Base-by-base conservation (phyloP, 2,329 filamentous ascomycete species). In the Sporothrix sp. region DNA sequence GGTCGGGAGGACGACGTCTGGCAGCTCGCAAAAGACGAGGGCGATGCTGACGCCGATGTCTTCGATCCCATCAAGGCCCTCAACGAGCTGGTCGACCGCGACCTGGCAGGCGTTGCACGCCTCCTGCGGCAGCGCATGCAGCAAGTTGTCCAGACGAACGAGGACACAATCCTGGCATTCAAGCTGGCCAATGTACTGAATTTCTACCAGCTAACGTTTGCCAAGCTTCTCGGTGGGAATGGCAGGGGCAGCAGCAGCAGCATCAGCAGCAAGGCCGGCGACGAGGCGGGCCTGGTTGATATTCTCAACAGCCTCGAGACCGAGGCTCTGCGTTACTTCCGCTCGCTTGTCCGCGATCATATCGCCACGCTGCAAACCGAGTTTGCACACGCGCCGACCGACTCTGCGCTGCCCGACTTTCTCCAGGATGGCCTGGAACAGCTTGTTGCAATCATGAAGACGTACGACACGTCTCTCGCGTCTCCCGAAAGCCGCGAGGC, bases 91-190 rank as follows among this genome's bases (percentile, higher is more conserved):
- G 87, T 97, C 23, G 90, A 91, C 61, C 82, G 88, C 33, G 86
- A 95, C 60, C 74, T 97, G 42, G 79, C 81, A 2, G 87, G 87
- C 1, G 89, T 91, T 4, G 81, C 85, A 33, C 80, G 87, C 20
- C 79, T 90, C n/a, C 68, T 97, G n/a, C 82, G 86, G 23, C 90
- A 96, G 64, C 78, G 91, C 28, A 81, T 94, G 48, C 90, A 96
- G 65, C 86, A 97, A 60, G 86, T 95, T 18, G 84, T 97, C 14
- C 89, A 95, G 60, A 86, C 85, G 54, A 91, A 95, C 63, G 90
- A 96, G 59, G 90, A 97, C 53, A 84, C 84, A 0, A 87, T 94
- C 18, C 71, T 89, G 44, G 84, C 88, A 30, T 98, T 95, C 70
- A 93, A 89, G 63, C 81, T 97, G 36, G 83, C 87, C 10, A 96